phyloP scores from a whole-genome alignment of 352 stramenopile species.

The Globisporangium emineosum region DNA sequence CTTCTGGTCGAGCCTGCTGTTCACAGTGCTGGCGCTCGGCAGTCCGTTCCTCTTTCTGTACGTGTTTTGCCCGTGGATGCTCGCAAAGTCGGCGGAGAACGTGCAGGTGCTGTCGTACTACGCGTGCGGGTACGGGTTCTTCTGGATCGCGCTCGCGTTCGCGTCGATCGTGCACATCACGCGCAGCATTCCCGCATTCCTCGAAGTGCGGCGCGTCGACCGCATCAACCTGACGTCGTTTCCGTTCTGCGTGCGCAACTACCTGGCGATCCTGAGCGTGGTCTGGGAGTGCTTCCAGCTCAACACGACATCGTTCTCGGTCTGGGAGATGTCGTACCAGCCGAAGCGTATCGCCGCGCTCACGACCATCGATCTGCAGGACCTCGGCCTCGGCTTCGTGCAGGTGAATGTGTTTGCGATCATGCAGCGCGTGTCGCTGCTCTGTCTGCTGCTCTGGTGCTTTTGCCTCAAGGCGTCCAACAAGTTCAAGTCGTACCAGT shows the following conservation, averaged over 20 bases:
- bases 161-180: slow-evolving; percentile 27
- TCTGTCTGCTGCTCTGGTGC: slow-evolving; percentile 29
- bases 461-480: slow-evolving; percentile 42
- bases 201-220: slow-evolving; percentile 29
- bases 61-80: slow-evolving; percentile 18
- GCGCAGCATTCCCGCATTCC: slow-evolving; percentile 28
- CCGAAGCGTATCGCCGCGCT: slow-evolving; percentile 26
- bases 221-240: slow-evolving; percentile 32
- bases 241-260: slow-evolving; percentile 34
- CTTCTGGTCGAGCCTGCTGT: slow-evolving; percentile 33
- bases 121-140: slow-evolving; percentile 21
- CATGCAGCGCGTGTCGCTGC: slow-evolving; percentile 23
- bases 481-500: slow-evolving; percentile 37
- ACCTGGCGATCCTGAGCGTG: slow-evolving; percentile 34
- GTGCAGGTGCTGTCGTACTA: slow-evolving; percentile 22
- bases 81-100: background rate
- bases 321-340: slow-evolving; percentile 34
- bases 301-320: slow-evolving; percentile 36
- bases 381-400: slow-evolving; percentile 23
- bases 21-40: slow-evolving; percentile 22
- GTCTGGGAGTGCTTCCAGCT: slow-evolving; percentile 36
- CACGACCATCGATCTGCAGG: slow-evolving; percentile 30
- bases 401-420: slow-evolving; percentile 23
- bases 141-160: slow-evolving; percentile 30
- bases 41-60: slow-evolving; percentile 27